Conservation (phyloP, 2,329 filamentous ascomycete genomes). For the Cyphellophora attinorum region DNA sequence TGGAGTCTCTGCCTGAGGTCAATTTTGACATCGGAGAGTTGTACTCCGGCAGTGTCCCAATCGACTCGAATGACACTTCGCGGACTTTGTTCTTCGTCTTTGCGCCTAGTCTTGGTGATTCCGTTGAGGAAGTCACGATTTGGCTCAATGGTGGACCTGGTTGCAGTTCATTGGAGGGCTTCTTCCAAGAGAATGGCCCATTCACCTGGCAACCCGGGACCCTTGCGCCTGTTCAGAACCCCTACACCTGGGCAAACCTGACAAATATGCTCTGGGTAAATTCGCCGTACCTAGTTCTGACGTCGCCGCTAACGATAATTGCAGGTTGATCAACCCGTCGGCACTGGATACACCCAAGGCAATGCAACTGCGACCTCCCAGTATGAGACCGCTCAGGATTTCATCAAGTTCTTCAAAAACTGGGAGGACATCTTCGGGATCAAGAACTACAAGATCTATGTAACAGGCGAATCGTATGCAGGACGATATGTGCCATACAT, state of each 20-base stretch:
- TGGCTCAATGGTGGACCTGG: conserved; percentile 24
- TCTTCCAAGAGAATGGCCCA: conserved; percentile 25
- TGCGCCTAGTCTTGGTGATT: conserved; percentile 14
- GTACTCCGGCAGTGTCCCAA: conserved; percentile 12
- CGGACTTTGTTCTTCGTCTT: conserved; percentile 15
- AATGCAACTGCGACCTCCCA: conserved; percentile 35
- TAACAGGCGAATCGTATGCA: conserved; percentile 47
- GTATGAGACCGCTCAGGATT: conserved; percentile 36
- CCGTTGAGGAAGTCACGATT: conserved; percentile 16
- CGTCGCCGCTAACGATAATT: too few species aligned
- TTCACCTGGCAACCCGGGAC: conserved; percentile 21
- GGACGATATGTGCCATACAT: conserved; percentile 45
- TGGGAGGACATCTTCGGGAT: conserved; percentile 32
- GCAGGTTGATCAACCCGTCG: conserved; percentile 17
- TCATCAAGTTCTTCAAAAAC: conserved; percentile 44
- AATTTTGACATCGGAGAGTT: conserved; percentile 8
- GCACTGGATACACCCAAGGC: conserved; percentile 14
- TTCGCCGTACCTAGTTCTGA: too few species aligned
- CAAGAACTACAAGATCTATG: conserved; percentile 42
- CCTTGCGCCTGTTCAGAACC: conserved; percentile 19
- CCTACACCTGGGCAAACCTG: conserved; percentile 26
- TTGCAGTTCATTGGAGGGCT: conserved; percentile 19
- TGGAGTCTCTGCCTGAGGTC: conserved; percentile 3
- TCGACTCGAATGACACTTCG: conserved; percentile 11
- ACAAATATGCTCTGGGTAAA: conserved; percentile 32